Base-by-base conservation (phyloP, 2,329 filamentous ascomycete genomes). In the Colletotrichum paranaense region DNA sequence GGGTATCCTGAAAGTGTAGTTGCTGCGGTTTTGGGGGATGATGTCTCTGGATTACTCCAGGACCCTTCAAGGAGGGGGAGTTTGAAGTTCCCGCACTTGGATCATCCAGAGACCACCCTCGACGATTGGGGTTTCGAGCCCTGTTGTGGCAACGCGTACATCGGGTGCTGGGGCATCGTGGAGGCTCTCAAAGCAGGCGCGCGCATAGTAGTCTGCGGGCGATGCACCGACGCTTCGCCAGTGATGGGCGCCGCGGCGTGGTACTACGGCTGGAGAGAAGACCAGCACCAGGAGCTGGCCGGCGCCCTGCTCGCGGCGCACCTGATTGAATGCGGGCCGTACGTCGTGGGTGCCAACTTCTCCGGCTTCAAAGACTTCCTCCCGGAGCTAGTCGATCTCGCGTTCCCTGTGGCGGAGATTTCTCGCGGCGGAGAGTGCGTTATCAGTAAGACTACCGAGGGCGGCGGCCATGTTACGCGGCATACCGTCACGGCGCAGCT, bases 321-420 rank as follows among this genome's bases (percentile, higher is more conserved):
- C 78, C 77, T 88, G n/a, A 87, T 88, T 67, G 86, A 88, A 72
- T 88, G 86, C 76, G 85, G 83, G 3, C 81, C 85, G 0, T 89
- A 89, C 74, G 85, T 86, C 2, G 88, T 86, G 0, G 88, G 88
- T 0, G 85, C 81, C 0, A 89, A 90, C 69, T 89, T 88, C 72
- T 82, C 86, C 0, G 88, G 87, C 1, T 84, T 81, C 35, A 76
- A 80, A 2, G 75, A 79, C 1, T 78, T 81, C 38, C 60, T 80
- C 0, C 72, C 77, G 0, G 78, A 79, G 4, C 75, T 79, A 0
- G 67, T 78, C 2, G 77, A 86, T 66, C 82, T 86, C 42, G 83
- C 85, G 2, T 87, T 86, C 57, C 86, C 85, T 1, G 87, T 90
- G 69, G 87, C 84, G 0, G 87, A 89, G 67, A 81, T 90, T 22